Percentiles rank a stretch among this genome's conserved stretches.
Conservation (phyloP, 306 rosid species). For the Pterocarpus santalinus region DNA sequence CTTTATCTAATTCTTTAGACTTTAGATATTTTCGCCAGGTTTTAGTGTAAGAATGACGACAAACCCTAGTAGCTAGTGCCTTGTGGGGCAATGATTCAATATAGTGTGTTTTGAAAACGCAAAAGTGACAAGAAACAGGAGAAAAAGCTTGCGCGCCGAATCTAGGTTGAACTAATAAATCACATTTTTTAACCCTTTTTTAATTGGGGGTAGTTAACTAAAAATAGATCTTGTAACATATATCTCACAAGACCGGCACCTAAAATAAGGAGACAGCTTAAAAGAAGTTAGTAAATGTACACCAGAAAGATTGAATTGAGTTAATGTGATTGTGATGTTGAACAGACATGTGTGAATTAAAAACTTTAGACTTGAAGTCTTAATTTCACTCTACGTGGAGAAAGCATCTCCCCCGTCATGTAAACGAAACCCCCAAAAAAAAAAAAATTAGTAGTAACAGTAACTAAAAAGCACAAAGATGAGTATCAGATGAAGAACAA, state of each 20-base stretch:
- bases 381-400: not conserved
- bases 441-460: not conserved
- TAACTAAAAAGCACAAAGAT: not conserved
- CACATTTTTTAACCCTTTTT: not conserved
- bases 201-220: not conserved
- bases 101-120: not conserved
- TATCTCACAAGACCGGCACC: slow-evolving; percentile 21
- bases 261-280: not conserved
- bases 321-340: slow-evolving; percentile 3
- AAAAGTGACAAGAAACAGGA: slow-evolving; percentile 1
- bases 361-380: not conserved
- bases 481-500: not conserved
- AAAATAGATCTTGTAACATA: not conserved
- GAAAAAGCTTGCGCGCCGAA: slow-evolving; percentile 3
- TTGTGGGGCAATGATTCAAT: not conserved
- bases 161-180: not conserved
- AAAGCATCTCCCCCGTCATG: not conserved
- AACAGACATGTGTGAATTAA: not conserved
- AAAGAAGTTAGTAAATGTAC: not conserved
- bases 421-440: not conserved
- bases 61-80: slow-evolving; percentile 7
- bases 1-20: not conserved
- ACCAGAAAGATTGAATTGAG: not conserved
- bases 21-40: not conserved
- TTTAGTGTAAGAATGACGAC: not conserved